A percentile compares a stretch with the other conserved stretches of the same genome.
Conservation (phyloP, 2,329 filamentous ascomycete genomes). For the Rhynchosporium secalis region DNA sequence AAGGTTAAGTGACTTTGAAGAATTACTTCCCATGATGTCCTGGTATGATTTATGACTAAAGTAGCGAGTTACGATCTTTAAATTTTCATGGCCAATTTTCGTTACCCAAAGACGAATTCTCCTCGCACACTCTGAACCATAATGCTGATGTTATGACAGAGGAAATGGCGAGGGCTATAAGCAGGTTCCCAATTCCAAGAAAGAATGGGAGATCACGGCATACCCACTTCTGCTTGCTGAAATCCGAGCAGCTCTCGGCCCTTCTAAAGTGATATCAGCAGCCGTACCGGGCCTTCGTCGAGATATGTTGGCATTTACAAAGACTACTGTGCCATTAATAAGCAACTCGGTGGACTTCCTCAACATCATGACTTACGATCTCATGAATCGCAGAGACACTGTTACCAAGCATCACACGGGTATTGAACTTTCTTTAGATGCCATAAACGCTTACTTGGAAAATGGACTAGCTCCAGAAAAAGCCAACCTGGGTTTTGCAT, state of each 20-base stretch:
- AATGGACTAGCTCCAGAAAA: slow-evolving; percentile 49
- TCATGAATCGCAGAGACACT: slow-evolving; percentile 68
- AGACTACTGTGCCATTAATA: slow-evolving; percentile 58
- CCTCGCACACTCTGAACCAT: no score
- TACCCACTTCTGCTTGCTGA: slow-evolving; percentile 62
- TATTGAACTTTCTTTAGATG: slow-evolving; percentile 53
- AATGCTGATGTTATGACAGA: slow-evolving; percentile 27
- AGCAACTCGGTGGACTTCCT: slow-evolving; percentile 62
- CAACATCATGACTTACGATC: slow-evolving; percentile 71
- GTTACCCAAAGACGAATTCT: no score
- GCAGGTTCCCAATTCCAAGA: slow-evolving; percentile 58
- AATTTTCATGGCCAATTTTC: no score
- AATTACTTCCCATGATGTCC: no score
- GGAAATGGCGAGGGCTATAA: slow-evolving; percentile 74
- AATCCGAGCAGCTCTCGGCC: slow-evolving; percentile 58
- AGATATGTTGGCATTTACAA: slow-evolving; percentile 69
- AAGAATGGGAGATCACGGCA: slow-evolving; percentile 60
- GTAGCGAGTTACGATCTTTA: no score
- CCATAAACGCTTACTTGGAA: slow-evolving; percentile 59
- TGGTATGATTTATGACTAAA: no score
- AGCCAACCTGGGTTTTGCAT: slow-evolving; percentile 65
- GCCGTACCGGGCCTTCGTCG: slow-evolving; percentile 64
- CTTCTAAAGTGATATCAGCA: slow-evolving; percentile 61
- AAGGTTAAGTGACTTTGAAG: no score
- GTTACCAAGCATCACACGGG: slow-evolving; percentile 65